phyloP scores from a whole-genome alignment of 169 alveolate species.

The Eimeria necatrix region DNA sequence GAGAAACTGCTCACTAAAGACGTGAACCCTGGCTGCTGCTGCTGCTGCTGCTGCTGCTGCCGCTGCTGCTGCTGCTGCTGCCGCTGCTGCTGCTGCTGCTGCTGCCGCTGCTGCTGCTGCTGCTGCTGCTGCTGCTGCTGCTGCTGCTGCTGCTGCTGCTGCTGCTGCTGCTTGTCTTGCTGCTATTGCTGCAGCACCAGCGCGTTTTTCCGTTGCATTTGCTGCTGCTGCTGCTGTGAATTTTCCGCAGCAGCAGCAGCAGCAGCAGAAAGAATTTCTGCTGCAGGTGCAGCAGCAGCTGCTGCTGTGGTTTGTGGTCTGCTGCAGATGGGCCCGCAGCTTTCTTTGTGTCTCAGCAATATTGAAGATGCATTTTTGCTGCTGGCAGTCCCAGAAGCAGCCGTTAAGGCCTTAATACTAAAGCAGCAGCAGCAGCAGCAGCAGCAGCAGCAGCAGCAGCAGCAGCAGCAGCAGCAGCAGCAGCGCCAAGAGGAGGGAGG shows the following conservation, averaged over 20 bases:
- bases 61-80: too few species aligned
- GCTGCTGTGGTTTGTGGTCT: neutral
- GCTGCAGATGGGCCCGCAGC: neutral
- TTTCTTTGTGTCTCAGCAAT: neutral
- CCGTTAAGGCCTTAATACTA: neutral
- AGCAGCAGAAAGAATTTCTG: too few species aligned
- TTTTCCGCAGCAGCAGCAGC: too few species aligned
- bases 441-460: neutral
- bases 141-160: too few species aligned
- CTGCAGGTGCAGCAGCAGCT: too few species aligned
- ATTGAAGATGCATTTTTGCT: neutral
- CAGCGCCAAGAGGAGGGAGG: too few species aligned
- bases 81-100: too few species aligned
- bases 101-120: too few species aligned
- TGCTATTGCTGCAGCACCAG: neutral
- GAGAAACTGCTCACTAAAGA: neutral
- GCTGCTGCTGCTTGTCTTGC: too few species aligned
- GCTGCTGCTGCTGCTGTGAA: neutral
- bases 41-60: too few species aligned
- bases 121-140: too few species aligned
- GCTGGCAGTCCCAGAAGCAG: neutral
- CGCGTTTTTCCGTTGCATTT: neutral
- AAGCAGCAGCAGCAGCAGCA: neutral
- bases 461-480: neutral
- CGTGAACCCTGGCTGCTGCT: neutral